Evolutionary conservation across 2,329 filamentous ascomycete species (phyloP), one percentile per base, ranked within the genome.

Genomic region (Monosporascus sp.): DNA sequence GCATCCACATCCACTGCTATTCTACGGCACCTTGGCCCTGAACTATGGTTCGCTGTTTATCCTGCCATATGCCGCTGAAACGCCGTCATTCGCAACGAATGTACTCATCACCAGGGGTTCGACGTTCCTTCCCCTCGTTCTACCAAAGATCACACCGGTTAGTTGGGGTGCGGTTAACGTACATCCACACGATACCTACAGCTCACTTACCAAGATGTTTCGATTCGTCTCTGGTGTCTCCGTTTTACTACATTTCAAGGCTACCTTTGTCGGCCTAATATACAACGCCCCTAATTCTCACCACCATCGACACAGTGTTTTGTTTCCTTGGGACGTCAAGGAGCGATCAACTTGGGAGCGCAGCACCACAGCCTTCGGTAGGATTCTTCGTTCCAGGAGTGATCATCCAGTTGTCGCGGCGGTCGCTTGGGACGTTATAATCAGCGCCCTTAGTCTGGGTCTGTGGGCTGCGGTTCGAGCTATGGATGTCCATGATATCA

Each of bases 391-490:
- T 41, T 76, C 79, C 1, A 73, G 81, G 49, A 73, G 72, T 54
- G 79, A 80, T 50, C 81, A 87, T 62, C 83, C 83, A 0, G 78
- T 77, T 22, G 77, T 86, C 31, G 77, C 77, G 20, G 78, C 76
- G 19, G 78, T 79, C 0, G 80, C 78, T 6, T 78, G 77, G 67
- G 84, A 87, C 65, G 82, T 83, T 1, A 63, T 87, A 16, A 70
- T 85, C 37, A 81, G 77, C 22, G 71, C 73, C 1, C 54, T 81
- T 16, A 79, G 76, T 52, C 65, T 85, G n/a, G 76, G 81, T 1
- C 53, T 79, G 2, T 86, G 83, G 82, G 76, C 79, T n/a, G 80
- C 80, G 41, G 73, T 79, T 1, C 73, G 81, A 34, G 74, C 76
- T 22, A 69, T 80, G 3, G 75, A 82, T 58, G 72, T 77, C 0